Evolutionary conservation across 73 alveolate species (phyloP), one percentile per base, ranked within the genome.

Genomic region (Paramecium primaurelia): DNA sequence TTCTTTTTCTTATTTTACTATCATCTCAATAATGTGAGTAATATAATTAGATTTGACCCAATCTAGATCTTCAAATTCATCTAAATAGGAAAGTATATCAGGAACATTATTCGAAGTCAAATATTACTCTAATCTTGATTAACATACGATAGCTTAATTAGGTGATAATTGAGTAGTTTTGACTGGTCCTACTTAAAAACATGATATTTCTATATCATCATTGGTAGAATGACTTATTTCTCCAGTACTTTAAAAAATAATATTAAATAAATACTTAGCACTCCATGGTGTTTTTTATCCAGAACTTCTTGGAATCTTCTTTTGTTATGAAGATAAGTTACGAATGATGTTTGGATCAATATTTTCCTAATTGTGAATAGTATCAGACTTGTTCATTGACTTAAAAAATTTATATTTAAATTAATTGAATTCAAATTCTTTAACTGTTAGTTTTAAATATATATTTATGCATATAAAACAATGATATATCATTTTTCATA

Each of bases 21-120:
- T 80, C 91, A 80, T 45, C 22, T 80, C 91, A 80, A 80, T 42
- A 32, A 80, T 12, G 26, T 80, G 91, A 44, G 58, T 80, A 40
- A 80, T 45, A 26, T 40, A 49, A 14, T 40, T 32, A 18, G 71
- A 64, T 47, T 36, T 80, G 45, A 80, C 91, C 91, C 91, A 80
- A 47, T 80, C 91, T 14, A 80, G 58, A 20, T 80, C 91, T 80
- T 80, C 91, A 49, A 80, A 80, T 80, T 80, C 91, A 80, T 80
- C 91, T 10, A 80, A 36, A 49, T 45, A 80, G 45, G 64, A 32
- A 28, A 80, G 38, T 25, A 47, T 80, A 26, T 80, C 91, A 45
- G 91, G 91, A 28, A 80, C 91, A 49, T 26, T 80, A 25, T 80
- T 45, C 38, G 91, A 80, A 49, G 71, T 80, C 64, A 80, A 49